Percentiles rank a stretch among this genome's conserved stretches.
These are phyloP conservation scores for Talaromyces sp. DNA, from an alignment of 2,329 filamentous ascomycete genomes.

Conservation along the genomic window DNA sequence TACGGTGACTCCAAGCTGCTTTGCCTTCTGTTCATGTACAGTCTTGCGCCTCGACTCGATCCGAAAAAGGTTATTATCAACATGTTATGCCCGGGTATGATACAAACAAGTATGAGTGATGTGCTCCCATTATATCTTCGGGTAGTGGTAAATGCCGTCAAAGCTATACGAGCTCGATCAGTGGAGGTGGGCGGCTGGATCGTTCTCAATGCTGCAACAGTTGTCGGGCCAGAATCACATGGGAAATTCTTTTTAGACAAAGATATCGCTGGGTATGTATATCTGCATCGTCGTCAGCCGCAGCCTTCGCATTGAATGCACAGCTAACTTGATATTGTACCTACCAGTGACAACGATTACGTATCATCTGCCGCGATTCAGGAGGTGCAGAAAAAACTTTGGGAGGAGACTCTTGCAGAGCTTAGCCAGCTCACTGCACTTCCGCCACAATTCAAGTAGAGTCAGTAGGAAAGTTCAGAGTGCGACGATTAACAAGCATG, in stretches of 20 bases:
- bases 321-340: neutral
- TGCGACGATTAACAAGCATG: neutral
- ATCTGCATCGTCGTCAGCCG: neutral
- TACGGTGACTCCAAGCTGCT: constrained; percentile 26
- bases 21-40: constrained; percentile 26
- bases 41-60: constrained; percentile 23
- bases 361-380: constrained; percentile 21
- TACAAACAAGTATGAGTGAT: constrained; percentile 24
- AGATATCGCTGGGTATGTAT: constrained; percentile 23
- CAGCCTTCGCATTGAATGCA: neutral
- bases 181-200: constrained; percentile 23
- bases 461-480: neutral
- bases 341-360: constrained; percentile 19
- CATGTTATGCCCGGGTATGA: constrained; percentile 28
- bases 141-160: constrained; percentile 17
- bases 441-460: constrained; percentile 16
- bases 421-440: constrained; percentile 19
- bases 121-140: constrained; percentile 22
- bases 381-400: constrained; percentile 23
- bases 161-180: constrained; percentile 18
- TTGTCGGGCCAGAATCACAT: constrained; percentile 24
- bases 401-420: constrained; percentile 24
- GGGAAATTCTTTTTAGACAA: constrained; percentile 25
- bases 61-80: constrained; percentile 25
- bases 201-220: constrained; percentile 23